A percentile compares a stretch with the other conserved stretches of the same genome.
These are phyloP conservation scores for Aspergillus indologenus DNA, from an alignment of 495 filamentous ascomycete species.

Conservation along the genomic window DNA sequence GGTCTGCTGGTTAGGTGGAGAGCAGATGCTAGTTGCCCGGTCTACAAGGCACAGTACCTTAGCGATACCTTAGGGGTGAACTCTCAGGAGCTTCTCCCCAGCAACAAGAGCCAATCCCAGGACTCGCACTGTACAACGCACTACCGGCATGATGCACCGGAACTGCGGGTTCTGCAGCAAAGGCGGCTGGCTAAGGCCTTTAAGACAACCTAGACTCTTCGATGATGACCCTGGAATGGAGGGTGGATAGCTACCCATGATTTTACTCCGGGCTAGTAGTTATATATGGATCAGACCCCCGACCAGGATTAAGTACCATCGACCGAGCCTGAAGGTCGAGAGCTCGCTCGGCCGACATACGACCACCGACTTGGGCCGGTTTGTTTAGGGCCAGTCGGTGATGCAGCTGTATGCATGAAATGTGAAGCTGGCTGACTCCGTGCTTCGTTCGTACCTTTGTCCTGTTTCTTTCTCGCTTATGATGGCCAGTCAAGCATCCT, in stretches of 20 bases:
- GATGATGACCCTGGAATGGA: not conserved
- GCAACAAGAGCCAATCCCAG: constrained; percentile 3
- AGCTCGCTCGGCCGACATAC: not conserved
- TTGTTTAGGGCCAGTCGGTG: constrained; percentile 26
- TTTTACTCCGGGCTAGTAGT: not conserved
- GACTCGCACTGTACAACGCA: constrained; percentile 7
- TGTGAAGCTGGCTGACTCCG: not conserved
- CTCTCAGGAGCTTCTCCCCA: not conserved
- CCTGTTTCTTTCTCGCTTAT: not conserved
- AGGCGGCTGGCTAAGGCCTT: constrained; percentile 7
- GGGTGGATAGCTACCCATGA: not conserved
- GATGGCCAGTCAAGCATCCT: not conserved
- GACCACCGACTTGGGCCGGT: constrained; percentile 15
- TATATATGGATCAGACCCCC: not conserved
- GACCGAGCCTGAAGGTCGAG: not conserved
- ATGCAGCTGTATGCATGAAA: constrained; percentile 10
- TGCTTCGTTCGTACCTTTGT: constrained; percentile 7
- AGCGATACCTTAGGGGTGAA: not conserved
- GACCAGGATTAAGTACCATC: not conserved
- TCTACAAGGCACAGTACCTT: constrained; percentile 10
- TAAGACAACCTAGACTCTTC: constrained; percentile 5
- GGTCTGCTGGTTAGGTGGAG: constrained; percentile 12
- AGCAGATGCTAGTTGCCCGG: constrained; percentile 7
- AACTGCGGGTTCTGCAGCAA: constrained; percentile 13
- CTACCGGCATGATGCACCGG: constrained; percentile 14